Evolutionary conservation across 2,329 filamentous ascomycete genomes (phyloP).

Genomic region (Fusarium acutatum): DNA sequence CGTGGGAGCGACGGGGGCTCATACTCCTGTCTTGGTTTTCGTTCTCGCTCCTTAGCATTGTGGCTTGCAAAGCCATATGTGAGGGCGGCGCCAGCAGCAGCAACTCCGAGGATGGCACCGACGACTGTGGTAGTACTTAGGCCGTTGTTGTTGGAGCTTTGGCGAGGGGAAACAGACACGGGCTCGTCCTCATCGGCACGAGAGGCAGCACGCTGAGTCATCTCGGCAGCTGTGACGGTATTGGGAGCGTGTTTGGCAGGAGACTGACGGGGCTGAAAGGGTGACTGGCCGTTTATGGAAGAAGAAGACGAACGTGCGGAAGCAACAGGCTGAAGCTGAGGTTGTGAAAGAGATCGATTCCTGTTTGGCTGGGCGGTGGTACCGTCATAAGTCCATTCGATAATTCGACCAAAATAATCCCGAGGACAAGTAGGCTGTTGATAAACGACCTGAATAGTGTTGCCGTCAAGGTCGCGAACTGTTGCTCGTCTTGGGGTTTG

Average conservation of each 20-base stretch:
- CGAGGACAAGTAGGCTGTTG: conserved; percentile 39
- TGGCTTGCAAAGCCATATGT: conserved; percentile 73
- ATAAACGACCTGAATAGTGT: conserved; percentile 82
- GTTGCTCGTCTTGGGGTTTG: conserved; percentile 53
- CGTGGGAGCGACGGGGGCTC: conserved; percentile 53
- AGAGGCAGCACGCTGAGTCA: conserved; percentile 36
- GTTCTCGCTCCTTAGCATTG: conserved; percentile 59
- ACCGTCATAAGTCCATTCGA: conserved; percentile 60
- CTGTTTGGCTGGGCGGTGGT: conserved; percentile 36
- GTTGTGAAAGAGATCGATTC: conserved; percentile 37
- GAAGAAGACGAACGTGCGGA: conserved; percentile 35
- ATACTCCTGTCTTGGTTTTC: conserved; percentile 51
- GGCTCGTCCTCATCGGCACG: conserved; percentile 31
- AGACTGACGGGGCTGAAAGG: conserved; percentile 32
- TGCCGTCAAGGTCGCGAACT: conserved; percentile 83
- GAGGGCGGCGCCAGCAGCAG: conserved; percentile 72
- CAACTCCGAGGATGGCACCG: conserved; percentile 80
- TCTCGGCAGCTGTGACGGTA: conserved; percentile 34
- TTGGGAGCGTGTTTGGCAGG: conserved; percentile 30
- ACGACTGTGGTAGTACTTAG: conserved; percentile 71
- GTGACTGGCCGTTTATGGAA: conserved; percentile 30
- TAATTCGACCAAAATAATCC: conserved; percentile 54
- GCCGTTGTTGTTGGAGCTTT: conserved; percentile 51
- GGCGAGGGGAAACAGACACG: conserved; percentile 41
- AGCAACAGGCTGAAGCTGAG: conserved; percentile 26